Evolutionary conservation across 805 yeast species (phyloP).

Genomic region (Candida berthetii): DNA sequence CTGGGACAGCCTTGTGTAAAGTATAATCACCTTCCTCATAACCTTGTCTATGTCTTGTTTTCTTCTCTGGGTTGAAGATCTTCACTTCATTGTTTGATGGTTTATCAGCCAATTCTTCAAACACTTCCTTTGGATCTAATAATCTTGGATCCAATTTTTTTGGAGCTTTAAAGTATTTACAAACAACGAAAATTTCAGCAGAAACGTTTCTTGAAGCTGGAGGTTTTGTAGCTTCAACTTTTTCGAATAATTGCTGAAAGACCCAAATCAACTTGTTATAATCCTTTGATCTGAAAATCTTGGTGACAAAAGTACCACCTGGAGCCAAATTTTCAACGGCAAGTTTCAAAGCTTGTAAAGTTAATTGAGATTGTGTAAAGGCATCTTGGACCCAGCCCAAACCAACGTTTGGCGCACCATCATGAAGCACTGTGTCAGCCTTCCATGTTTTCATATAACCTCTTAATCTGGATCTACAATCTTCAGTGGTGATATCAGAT

Average conservation of each 20-base stretch:
- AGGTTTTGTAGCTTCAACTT: constrained; percentile 98
- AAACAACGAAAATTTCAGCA: constrained; percentile 97
- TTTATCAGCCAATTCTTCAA: constrained; percentile 80
- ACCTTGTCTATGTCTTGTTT: constrained; percentile 89
- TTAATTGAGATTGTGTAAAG: constrained; percentile 93
- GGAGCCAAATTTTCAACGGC: constrained; percentile 89
- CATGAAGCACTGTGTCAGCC: constrained; percentile 96
- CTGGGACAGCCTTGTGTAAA: constrained; percentile 61
- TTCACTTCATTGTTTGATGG: constrained; percentile 83
- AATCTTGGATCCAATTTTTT: constrained; percentile 89
- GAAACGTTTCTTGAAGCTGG: constrained; percentile 99
- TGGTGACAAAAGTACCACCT: constrained; percentile 95
- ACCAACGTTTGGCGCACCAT: constrained; percentile 99
- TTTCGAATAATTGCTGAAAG: constrained; percentile 90
- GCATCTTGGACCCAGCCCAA: constrained; percentile 99
- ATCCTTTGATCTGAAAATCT: constrained; percentile 97
- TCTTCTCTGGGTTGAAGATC: constrained; percentile 90
- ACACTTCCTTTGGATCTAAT: constrained; percentile 87
- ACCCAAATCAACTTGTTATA: constrained; percentile 97
- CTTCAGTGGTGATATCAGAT: constrained; percentile 96
- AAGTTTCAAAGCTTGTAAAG: constrained; percentile 84
- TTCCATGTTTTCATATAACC: constrained; percentile 99
- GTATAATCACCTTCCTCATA: constrained; percentile 89
- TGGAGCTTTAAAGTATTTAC: constrained; percentile 95
- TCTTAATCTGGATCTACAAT: constrained; percentile 88